Evolutionary conservation across 805 yeast species (phyloP), one percentile per base, ranked within the genome.

Genomic region (Candida morakotiae): DNA sequence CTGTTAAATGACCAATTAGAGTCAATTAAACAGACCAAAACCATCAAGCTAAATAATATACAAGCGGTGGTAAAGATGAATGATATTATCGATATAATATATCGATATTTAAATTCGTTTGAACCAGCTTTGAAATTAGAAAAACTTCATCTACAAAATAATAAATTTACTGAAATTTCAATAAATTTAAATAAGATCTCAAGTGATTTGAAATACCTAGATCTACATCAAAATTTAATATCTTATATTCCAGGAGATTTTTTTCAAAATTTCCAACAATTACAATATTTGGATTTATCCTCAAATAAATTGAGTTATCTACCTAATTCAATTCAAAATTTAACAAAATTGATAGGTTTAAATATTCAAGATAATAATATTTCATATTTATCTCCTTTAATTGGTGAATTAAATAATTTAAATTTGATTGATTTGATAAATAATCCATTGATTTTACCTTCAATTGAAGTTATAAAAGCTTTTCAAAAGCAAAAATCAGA

Each of bases 271-370:
- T 64, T 72, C 28, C 48, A 51, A 9, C 63, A 67, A 6, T 58
- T 85, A 38, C 89, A 82, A 48, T 78, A 79, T 35, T 56, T 85
- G 28, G 91, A 85, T 55, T 54, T 84, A 15, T 78, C 87, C 15
- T 58, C 64, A 25, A 85, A 85, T 52, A 56, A 53, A 18, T 58
- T 85, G 20, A 52, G 56, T n/a, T 44, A 49, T 3, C 55, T 85
- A 11, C 82, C 86, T 1, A 44, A 47, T n/a, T 42, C 53, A 3
- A 67, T 65, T 2, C 53, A 60, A 0, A 46, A 50, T 9, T 60
- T 83, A 45, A 57, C 59, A 17, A 62, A 64, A 41, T 61, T 82
- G 43, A 73, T 72, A 47, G 79, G 79, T 2, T 56, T 85, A n/a
- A 77, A 83, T 14, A 58, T 85, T 34, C 76, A 75, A 44, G 69